These are phyloP conservation scores for Cyphellophora europaea DNA, from an alignment of 2,329 filamentous ascomycete genomes.

Conservation along the genomic window DNA sequence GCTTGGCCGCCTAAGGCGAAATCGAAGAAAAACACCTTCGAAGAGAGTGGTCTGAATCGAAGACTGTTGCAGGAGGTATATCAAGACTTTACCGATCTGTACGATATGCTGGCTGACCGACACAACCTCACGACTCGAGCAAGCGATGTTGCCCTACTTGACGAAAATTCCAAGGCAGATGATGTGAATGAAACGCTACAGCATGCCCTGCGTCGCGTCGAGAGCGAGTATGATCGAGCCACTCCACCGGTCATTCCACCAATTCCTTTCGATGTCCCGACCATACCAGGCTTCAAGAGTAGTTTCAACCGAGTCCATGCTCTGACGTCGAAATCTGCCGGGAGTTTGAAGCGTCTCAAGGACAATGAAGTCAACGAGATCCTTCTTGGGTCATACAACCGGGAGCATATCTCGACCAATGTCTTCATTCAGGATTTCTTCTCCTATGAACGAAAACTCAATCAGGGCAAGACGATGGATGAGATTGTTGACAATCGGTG, in stretches of 20 bases:
- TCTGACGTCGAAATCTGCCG: slow-evolving; percentile 58
- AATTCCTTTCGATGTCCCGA: slow-evolving; percentile 80
- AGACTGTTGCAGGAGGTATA: slow-evolving; percentile 75
- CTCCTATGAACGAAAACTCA: slow-evolving; percentile 36
- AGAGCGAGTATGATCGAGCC: slow-evolving; percentile 82
- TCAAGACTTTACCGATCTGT: slow-evolving; percentile 73
- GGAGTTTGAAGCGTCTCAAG: slow-evolving; percentile 43
- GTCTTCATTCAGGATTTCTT: slow-evolving; percentile 39
- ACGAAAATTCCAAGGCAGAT: slow-evolving; percentile 43
- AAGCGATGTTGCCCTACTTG: slow-evolving; percentile 54
- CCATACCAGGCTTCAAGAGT: slow-evolving; percentile 59
- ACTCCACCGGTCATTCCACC: slow-evolving; percentile 84
- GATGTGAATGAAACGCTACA: slow-evolving; percentile 49
- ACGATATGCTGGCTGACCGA: slow-evolving; percentile 81
- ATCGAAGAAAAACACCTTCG: slow-evolving; percentile 84
- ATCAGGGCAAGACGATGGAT: slow-evolving; percentile 33
- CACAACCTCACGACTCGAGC: slow-evolving; percentile 67
- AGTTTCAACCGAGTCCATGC: slow-evolving; percentile 49
- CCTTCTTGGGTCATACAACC: slow-evolving; percentile 73
- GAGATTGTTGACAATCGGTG: slow-evolving; percentile 38
- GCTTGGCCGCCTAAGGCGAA: slow-evolving; percentile 84
- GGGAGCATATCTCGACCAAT: slow-evolving; percentile 51
- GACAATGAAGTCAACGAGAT: slow-evolving; percentile 68
- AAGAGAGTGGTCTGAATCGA: slow-evolving; percentile 77
- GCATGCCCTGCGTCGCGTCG: slow-evolving; percentile 65